Base-by-base conservation (phyloP, 768 basidiomycete species). In the Tulasnella sp. region DNA sequence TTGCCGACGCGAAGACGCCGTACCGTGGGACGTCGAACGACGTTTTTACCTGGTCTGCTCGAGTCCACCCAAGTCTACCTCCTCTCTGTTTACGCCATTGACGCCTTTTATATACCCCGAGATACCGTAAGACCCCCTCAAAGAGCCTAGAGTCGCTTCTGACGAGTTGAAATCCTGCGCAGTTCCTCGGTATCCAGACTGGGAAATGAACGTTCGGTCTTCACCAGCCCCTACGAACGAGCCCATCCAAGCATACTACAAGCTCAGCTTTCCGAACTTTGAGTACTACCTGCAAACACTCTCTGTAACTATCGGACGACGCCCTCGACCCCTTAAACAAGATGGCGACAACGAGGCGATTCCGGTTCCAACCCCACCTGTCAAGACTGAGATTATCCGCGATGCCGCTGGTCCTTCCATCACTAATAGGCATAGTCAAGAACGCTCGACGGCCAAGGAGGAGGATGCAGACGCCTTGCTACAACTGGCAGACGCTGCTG, bases 221-320 rank as follows among this genome's bases (percentile, higher is more conserved):
- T 67, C 61, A 67, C 61, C 61, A 29, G 23, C 61, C 16, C 78
- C 74, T 35, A 37, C 76, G 35, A n/a, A 48, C 32, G 79, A 42
- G 26, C 75, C 79, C 23, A 94, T 95, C 83, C 91, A 91, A 83
- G 95, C 95, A 79, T 97, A 96, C 83, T 96, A 95, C 86, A 93
- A 92, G 83, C 92, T 97, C 78, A 93, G 95, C 84, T 98, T 98
- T 83, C 94, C 94, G 42, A 90, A 91, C 83, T 96, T 96, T 86
- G 94, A 94, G 77, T 99, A 98, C 86, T 99, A 96, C 87, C 93
- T 99, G 77, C 94, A 98, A 86, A 98, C 95, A 29, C 91, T 98
- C 80, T 91, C 90, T 55, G 93, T 98, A 81, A 95, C 95, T 78
- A 96, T 99, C 84, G 98, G 98, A 57, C 90, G 98, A 61, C 89